Base-by-base conservation (phyloP, 306 rosid species). In the Lagenaria siceraria region DNA sequence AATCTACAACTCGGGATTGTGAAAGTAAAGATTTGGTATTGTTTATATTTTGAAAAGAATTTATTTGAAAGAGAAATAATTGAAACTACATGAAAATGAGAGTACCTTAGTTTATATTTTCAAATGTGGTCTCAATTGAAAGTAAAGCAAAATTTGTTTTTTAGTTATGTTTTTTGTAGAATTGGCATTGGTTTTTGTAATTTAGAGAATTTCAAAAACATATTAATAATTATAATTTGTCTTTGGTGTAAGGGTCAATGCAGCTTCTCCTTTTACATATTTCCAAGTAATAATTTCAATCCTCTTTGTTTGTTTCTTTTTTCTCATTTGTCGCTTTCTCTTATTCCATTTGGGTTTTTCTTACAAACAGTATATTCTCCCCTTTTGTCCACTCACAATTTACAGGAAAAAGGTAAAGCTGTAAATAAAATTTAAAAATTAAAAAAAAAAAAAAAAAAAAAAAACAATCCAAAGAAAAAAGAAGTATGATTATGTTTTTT, bases 321-420 rank as follows among this genome's bases (percentile, higher is more conserved):
- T 27, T 24, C 54, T 71, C 76, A 71, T 15, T 48, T 71, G 76
- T 48, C 76, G 48, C 59, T 69, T 69, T 71, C 76, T 25, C 76
- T 48, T 27, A 46, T 46, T 71, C 59, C 74, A 48, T 27, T 48
- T 71, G 7, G 14, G 21, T 8, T 71, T 49, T 40, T 71, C 59
- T 69, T 24, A 69, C 36, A 12, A 17, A 70, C 76, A 21, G 35
- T 68, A 22, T 46, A 71, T 71, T 48, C 58, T 25, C 4, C 75
- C 42, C 76, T 71, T 71, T 71, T 71, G 58, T 71, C 75, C 14
- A 22, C 10, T 66, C 14, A 25, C 0, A 46, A 12, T 21, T 46
- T 70, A 1, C 2, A 15, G 7, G 0, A 15, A 49, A 49, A 15
- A 4, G 46, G 19, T n/a, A 68, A 40, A 38, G 33, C 54, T 42